Evolutionary conservation across 192 early-diverging fungal species (phyloP), one percentile per base, ranked within the genome.

Genomic region (Gigaspora rosea): DNA sequence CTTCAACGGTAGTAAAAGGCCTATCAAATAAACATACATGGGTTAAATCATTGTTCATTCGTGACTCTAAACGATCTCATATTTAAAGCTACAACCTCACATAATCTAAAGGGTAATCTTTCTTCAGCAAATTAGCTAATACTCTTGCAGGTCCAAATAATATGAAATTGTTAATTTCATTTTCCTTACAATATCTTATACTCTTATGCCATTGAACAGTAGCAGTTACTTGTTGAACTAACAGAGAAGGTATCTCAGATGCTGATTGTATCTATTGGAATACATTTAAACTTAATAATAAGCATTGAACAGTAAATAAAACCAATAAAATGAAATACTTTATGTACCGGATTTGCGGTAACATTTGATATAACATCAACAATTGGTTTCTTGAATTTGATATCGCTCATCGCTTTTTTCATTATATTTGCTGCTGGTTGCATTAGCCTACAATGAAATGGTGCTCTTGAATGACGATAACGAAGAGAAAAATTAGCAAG

Each of bases 391-490:
- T 86, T 62, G 49, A 98, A 92, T 52, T 91, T 87, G 11, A 92
- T 85, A 54, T 81, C 81, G n/a, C 82, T 85, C n/a, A 98, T 86
- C 9, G 90, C 90, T 9, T 87, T 78, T 49, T 85, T 86, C 88
- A 98, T 92, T 27, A 80, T 85, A 50, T 89, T 86, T 2, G 93
- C 92, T 7, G 96, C 97, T 22, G 94, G 92, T 46, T 86, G 85
- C 97, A 98, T 97, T 70, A 98, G 81, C 48, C 84, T 88, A 82
- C 96, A 97, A 84, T 98, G 97, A 78, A 98, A 98, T 3, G 97
- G 97, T 32, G 96, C 97, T 27, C 85, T 89, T 75, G 10, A 49
- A n/a, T 36, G 51, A 41, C 8, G 18, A 15, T 51, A 41, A 16
- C 9, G 50, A 64, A 16, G 49, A 27, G 9, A 10, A 71, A 56